These are phyloP conservation scores for Melastoma malabathricum DNA, from an alignment of 345 rosid species.

Conservation along the genomic window DNA sequence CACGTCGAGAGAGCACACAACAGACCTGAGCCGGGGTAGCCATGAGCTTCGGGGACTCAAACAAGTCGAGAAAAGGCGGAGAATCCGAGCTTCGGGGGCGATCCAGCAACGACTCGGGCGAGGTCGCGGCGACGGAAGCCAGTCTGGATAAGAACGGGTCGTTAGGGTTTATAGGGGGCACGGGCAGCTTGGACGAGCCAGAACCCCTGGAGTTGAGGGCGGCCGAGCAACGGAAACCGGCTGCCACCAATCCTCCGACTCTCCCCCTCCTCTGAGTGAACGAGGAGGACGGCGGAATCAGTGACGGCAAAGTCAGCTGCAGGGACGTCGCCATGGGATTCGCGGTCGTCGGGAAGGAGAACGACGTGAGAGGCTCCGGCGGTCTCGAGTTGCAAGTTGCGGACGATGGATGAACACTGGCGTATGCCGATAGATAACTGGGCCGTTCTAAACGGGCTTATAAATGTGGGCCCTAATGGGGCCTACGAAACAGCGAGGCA, in stretches of 20 bases:
- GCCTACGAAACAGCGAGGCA: too few relatives aligned
- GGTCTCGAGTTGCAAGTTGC: too few relatives aligned
- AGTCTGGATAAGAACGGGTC: conserved; percentile 61
- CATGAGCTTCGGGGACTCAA: conserved; percentile 67
- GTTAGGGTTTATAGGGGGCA: conserved; percentile 61
- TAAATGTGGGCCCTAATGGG: too few relatives aligned
- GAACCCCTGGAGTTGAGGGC: conserved; percentile 26
- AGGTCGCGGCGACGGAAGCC: conserved; percentile 43
- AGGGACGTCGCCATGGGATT: conserved; percentile 33
- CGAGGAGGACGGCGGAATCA: conserved; percentile 21
- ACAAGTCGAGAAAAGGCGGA: conserved; percentile 66
- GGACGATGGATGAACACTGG: too few relatives aligned
- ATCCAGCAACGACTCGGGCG: conserved; percentile 40
- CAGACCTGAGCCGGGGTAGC: conserved; percentile 65
- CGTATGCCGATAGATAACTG: too few relatives aligned
- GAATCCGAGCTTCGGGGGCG: conserved; percentile 32
- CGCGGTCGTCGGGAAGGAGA: not conserved
- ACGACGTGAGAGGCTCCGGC: too few relatives aligned
- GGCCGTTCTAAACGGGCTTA: too few relatives aligned
- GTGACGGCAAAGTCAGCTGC: conserved; percentile 27
- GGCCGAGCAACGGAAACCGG: conserved; percentile 10
- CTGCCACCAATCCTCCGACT: not conserved
- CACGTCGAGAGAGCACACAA: not conserved
- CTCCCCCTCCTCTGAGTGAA: conserved; percentile 12
- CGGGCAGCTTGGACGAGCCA: conserved; percentile 40